Percentiles rank a stretch among this genome's conserved stretches.
Evolutionary conservation across 768 basidiomycete species (phyloP).

Genomic region (Pleurotus citrinopileatus): DNA sequence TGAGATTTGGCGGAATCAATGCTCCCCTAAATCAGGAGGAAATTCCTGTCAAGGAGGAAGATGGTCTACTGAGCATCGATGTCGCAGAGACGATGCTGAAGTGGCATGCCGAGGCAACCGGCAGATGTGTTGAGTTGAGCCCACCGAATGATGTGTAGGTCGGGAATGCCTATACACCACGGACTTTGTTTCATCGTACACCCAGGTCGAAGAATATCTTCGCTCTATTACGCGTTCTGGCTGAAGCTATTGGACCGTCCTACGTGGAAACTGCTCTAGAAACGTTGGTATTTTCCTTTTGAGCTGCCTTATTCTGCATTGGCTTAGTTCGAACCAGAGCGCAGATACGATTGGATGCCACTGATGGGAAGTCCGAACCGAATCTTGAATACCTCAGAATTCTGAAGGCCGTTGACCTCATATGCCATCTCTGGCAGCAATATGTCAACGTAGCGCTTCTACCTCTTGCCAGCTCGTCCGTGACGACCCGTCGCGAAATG

Average conservation of each 20-base stretch:
- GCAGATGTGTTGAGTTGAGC: constrained; percentile 90
- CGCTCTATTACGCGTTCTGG: constrained; percentile 75
- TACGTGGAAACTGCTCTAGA: constrained; percentile 93
- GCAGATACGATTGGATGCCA: constrained; percentile 63
- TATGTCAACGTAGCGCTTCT: constrained; percentile 90
- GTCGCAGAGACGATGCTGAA: constrained; percentile 88
- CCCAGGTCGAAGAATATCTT: constrained; percentile 86
- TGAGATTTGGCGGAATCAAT: constrained; percentile 86
- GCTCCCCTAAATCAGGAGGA: constrained; percentile 57
- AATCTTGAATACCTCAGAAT: constrained; percentile 63
- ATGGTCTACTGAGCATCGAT: constrained; percentile 74
- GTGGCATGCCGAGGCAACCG: constrained; percentile 98
- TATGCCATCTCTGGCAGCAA: constrained; percentile 96
- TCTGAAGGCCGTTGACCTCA: constrained; percentile 74
- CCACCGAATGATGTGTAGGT: constrained; percentile 80
- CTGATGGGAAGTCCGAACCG: constrained; percentile 80
- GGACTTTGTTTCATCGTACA: neutral
- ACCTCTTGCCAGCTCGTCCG: constrained; percentile 81
- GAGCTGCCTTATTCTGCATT: neutral
- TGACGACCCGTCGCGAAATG: constrained; percentile 91
- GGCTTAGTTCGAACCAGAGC: constrained; percentile 45
- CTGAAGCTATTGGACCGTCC: constrained; percentile 77
- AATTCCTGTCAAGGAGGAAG: constrained; percentile 74
- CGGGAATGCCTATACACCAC: neutral
- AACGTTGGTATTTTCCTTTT: constrained; percentile 55